Base-by-base conservation (phyloP, 345 rosid genomes). In the Pseudoturritis turrita region DNA sequence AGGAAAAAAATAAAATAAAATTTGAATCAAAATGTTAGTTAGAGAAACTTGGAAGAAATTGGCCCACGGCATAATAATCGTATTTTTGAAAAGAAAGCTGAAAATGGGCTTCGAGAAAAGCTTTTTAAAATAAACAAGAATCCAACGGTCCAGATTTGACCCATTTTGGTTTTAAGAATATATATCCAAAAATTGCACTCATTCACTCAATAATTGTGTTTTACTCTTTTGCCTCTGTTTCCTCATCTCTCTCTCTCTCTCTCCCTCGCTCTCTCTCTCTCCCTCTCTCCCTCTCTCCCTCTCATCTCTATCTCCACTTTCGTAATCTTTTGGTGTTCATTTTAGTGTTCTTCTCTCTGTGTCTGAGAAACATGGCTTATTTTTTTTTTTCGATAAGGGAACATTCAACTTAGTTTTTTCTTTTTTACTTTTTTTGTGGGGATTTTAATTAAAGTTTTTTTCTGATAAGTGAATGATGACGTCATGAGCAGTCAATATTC, bases 191-290 rank as follows among this genome's bases (percentile, higher is more conserved):
- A 51, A 22, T 9, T 46, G 74, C 57, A 46, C 18, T 56, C 47
- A 57, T 21, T 33, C 37, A 17, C 18, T 70, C 49, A 47, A 70
- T 70, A 46, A 57, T 23, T 58, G 28, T 33, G 39, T 70, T 23
- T 63, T 44, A 45, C 9, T 44, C 55, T 29, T n/a, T 29, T 29
- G 33, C 33, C n/a, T n/a, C n/a, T n/a, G n/a, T 57, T 13, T 36
- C 59, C 21, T 10, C 1, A 37, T 1, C 0, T 29, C 5, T 68
- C 60, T 66, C 35, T 52, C 35, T 21, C 43, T 29, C 26, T 15
- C 29, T 15, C 22, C 25, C 37, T 3, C 4, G 26, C 36, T 54
- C n/a, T 19, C 26, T 21, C 15, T 33, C 62, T 53, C 37, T 28
- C 19, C 8, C n/a, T n/a, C n/a, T n/a, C n/a, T n/a, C n/a, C n/a